These are phyloP conservation scores for Oryza meridionalis DNA, from an alignment of 176 grass and related monocot genomes.

Conservation along the genomic window DNA sequence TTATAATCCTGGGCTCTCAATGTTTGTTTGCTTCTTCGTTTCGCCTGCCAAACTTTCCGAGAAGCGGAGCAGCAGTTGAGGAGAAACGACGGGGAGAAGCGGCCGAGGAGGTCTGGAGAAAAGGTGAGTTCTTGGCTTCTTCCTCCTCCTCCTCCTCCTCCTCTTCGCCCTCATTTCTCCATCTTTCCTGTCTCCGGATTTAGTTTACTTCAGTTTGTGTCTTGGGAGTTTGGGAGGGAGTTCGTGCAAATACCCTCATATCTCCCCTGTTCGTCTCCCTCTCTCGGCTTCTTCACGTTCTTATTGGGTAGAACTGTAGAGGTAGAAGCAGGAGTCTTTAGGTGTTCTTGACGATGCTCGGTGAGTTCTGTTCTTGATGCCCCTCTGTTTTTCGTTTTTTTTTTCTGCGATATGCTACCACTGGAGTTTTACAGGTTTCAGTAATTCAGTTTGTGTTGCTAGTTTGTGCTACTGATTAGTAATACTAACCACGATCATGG, in stretches of 20 bases:
- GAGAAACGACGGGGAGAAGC: conserved; percentile 25
- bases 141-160: background rate
- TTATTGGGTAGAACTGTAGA: background rate
- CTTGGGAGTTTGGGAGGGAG: background rate
- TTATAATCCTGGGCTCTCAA: background rate
- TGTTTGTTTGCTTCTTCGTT: background rate
- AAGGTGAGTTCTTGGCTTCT: conserved; percentile 36
- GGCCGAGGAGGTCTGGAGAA: conserved; percentile 3
- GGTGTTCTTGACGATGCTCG: background rate
- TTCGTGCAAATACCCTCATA: background rate
- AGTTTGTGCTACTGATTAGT: background rate
- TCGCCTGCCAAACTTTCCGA: conserved; percentile 40
- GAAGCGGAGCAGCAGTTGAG: background rate
- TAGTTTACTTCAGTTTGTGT: background rate
- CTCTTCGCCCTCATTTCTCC: background rate
- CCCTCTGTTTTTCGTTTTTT: background rate
- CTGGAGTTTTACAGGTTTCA: background rate
- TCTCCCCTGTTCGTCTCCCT: background rate
- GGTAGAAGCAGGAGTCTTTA: background rate
- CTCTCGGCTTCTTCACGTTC: background rate
- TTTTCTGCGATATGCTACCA: background rate
- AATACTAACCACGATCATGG: conserved; percentile 15
- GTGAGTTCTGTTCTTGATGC: background rate
- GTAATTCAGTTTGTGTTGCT: background rate
- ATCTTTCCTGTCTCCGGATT: background rate